Conservation (phyloP, 345 rosid genomes). For the Eucalyptus globulus region DNA sequence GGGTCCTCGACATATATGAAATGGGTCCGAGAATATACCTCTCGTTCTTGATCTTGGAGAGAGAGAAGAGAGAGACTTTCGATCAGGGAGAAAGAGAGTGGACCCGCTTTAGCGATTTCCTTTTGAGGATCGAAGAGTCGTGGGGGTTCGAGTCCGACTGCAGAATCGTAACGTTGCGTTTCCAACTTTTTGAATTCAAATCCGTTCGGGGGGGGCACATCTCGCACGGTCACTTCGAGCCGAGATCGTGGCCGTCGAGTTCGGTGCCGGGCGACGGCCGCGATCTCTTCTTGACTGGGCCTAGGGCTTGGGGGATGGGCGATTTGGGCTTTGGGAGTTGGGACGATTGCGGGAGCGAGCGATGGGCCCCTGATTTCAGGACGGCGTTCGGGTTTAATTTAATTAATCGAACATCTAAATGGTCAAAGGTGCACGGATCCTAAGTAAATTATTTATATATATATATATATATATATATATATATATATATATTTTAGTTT, state of each 20-base stretch:
- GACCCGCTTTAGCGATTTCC: neutral
- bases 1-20: neutral
- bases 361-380: neutral
- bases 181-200: neutral
- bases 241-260: neutral
- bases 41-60: neutral
- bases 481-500: no score
- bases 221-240: neutral
- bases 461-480: no score
- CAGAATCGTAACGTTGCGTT: neutral
- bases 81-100: neutral
- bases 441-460: neutral
- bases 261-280: neutral
- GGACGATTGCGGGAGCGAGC: neutral
- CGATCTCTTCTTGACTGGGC: neutral
- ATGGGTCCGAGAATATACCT: neutral
- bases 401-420: neutral
- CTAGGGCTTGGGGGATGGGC: neutral
- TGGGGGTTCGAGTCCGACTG: neutral
- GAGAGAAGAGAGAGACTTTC: neutral
- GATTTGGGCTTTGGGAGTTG: neutral
- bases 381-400: neutral
- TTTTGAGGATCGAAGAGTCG: neutral
- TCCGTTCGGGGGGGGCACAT: neutral
- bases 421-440: neutral